phyloP scores from a whole-genome alignment of 768 basidiomycete genomes.

The Leccinellum rugosiceps region DNA sequence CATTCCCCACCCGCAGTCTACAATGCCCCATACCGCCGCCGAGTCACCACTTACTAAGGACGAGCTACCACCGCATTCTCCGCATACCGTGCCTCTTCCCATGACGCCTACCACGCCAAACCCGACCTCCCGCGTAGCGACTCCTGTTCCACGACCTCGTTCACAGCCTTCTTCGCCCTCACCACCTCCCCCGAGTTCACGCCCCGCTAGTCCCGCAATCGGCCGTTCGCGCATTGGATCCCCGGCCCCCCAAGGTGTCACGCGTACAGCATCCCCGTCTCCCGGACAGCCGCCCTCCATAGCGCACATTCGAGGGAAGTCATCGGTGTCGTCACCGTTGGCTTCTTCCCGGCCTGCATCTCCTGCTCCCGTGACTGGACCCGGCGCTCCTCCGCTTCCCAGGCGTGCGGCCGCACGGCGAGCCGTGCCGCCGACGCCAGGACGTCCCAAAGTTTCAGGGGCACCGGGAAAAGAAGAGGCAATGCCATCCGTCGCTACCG shows the following conservation, averaged over 20 bases:
- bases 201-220: conserved; percentile 24
- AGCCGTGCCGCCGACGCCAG: conserved; percentile 16
- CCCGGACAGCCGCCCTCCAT: conserved; percentile 5
- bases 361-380: conserved; percentile 25
- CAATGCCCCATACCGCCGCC: conserved; percentile 3
- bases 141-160: conserved; percentile 33
- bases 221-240: conserved; percentile 27
- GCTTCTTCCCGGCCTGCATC: conserved; percentile 36
- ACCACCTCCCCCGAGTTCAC: conserved; percentile 31
- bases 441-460: background rate
- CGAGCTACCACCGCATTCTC: conserved; percentile 16
- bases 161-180: conserved; percentile 26
- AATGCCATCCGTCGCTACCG: background rate
- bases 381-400: conserved; percentile 55
- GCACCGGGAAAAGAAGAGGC: conserved; percentile 7
- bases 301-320: conserved; percentile 17
- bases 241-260: conserved; percentile 12
- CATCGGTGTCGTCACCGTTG: conserved; percentile 25
- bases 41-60: background rate
- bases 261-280: conserved; percentile 9
- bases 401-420: conserved; percentile 60
- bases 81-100: conserved; percentile 22
- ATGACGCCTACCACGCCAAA: conserved; percentile 19
- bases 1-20: background rate
- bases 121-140: conserved; percentile 25